Conservation (phyloP, 306 rosid genomes). For the Aeschynomene evenia region DNA sequence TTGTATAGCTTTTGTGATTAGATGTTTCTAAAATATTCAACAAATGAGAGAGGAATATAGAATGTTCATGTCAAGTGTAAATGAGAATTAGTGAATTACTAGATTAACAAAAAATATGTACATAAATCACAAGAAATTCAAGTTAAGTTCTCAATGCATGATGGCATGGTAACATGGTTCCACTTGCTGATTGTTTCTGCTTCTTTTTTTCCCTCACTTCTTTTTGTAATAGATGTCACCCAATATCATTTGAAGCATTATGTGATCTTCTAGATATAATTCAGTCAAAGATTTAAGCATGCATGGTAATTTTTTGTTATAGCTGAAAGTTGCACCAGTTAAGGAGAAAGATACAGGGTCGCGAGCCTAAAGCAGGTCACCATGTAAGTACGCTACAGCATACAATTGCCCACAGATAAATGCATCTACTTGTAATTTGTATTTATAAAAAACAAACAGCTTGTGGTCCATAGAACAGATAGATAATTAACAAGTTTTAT, state of each 20-base stretch:
- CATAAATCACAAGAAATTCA: neutral
- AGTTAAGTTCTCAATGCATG: neutral
- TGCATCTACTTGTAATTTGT: neutral
- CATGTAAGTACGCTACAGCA: neutral
- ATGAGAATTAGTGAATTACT: neutral
- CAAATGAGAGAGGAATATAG: neutral
- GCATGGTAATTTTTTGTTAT: neutral
- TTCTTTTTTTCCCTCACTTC: neutral
- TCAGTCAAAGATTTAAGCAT: neutral
- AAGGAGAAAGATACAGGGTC: neutral
- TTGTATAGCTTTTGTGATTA: neutral
- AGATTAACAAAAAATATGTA: neutral
- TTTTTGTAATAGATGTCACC: neutral
- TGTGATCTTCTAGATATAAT: neutral
- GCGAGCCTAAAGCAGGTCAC: neutral
- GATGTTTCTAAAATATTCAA: neutral
- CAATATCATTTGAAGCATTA: neutral
- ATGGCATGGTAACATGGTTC: neutral
- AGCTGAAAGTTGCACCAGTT: neutral
- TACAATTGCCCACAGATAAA: neutral
- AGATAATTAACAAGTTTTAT: neutral
- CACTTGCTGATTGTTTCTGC: neutral
- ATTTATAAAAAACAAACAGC: neutral
- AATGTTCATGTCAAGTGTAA: neutral
- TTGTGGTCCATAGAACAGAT: neutral